phyloP scores from a whole-genome alignment of 352 stramenopile genomes.

The Pythium biforme region DNA sequence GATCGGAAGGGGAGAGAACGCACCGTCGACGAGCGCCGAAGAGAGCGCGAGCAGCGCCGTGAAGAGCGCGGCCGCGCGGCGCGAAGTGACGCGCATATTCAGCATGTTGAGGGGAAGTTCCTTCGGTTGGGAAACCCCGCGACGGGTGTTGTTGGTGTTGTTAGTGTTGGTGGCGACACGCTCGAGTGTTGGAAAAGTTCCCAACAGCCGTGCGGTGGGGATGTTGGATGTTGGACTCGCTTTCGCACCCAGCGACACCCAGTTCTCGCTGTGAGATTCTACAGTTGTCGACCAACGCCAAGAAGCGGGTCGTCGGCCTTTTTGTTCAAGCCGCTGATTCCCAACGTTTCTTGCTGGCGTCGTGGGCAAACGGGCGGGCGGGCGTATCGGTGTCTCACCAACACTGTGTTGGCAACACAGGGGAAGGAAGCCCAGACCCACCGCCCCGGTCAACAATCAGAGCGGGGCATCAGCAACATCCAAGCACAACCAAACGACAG shows the following conservation, averaged over 20 bases:
- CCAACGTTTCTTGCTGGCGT: constrained; percentile 1
- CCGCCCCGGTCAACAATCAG: too few species aligned
- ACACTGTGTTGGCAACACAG: too few species aligned
- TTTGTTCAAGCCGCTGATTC: not conserved
- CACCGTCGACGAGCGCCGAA: not conserved
- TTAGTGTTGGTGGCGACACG: constrained; percentile 7
- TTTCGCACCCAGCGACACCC: constrained; percentile 4
- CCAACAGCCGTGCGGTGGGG: too few species aligned
- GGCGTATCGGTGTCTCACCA: not conserved
- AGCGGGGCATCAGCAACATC: constrained; percentile 9
- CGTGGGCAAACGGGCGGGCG: not conserved
- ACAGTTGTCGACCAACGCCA: not conserved
- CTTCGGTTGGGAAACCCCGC: too few species aligned
- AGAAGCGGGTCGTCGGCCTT: not conserved
- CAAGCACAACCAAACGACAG: constrained; percentile 4
- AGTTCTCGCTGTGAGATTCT: not conserved
- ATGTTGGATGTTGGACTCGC: not conserved
- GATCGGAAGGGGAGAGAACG: not conserved
- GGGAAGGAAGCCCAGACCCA: not conserved
- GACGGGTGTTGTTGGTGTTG: not conserved
- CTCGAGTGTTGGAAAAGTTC: too few species aligned
- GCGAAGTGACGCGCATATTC: constrained; percentile 11
- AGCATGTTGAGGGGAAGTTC: too few species aligned
- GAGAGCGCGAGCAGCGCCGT: constrained; percentile 16
- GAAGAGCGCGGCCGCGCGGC: not conserved